Percentiles rank a stretch among this genome's conserved stretches.
Conservation (phyloP, 1,139 yeast genomes). For the Yamadazyma aaseri region DNA sequence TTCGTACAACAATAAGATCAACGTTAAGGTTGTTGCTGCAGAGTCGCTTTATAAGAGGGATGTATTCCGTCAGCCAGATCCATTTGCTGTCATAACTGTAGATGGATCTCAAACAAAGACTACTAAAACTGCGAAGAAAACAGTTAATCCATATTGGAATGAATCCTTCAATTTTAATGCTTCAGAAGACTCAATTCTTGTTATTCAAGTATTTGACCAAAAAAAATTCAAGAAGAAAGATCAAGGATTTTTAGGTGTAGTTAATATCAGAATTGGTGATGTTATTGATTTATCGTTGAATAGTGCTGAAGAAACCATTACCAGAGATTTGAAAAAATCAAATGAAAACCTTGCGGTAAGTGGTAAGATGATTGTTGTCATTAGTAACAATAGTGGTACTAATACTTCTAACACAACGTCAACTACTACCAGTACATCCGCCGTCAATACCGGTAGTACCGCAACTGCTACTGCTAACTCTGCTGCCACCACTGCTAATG, state of each 20-base stretch:
- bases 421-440: slow-evolving; percentile 10
- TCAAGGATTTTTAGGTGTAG: slow-evolving; percentile 97
- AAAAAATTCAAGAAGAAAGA: slow-evolving; percentile 97
- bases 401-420: slow-evolving; percentile 4
- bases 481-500: slow-evolving; percentile 19
- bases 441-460: slow-evolving; percentile 7
- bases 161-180: slow-evolving; percentile 81
- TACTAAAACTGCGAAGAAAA: slow-evolving; percentile 89
- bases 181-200: slow-evolving; percentile 80
- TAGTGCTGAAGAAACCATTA: slow-evolving; percentile 77
- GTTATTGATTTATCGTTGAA: slow-evolving; percentile 69
- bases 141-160: slow-evolving; percentile 97
- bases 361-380: slow-evolving; percentile 83
- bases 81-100: slow-evolving; percentile 94
- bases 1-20: no score
- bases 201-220: slow-evolving; percentile 94
- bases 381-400: slow-evolving; percentile 40
- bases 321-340: slow-evolving; percentile 87
- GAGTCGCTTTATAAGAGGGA: slow-evolving; percentile 95
- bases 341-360: slow-evolving; percentile 90
- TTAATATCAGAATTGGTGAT: slow-evolving; percentile 87
- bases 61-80: slow-evolving; percentile 93
- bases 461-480: slow-evolving; percentile 16
- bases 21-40: slow-evolving; percentile 88
- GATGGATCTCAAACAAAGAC: slow-evolving; percentile 97